Base-by-base conservation (phyloP, 345 rosid species). In the Moricandia arvensis region DNA sequence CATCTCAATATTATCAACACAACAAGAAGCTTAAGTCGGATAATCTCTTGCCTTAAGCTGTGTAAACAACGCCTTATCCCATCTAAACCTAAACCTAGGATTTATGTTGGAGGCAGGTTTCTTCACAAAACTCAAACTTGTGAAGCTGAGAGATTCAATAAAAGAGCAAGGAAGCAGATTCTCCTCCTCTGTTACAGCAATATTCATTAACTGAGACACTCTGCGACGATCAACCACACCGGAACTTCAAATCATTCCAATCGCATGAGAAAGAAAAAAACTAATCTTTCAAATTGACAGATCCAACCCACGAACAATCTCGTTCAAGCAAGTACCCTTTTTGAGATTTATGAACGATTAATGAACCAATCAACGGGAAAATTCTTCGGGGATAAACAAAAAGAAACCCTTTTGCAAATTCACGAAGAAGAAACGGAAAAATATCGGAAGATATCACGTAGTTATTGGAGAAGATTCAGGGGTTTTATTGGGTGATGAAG, bases 1-100 rank as follows among this genome's bases (percentile, higher is more conserved):
- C 49, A 43, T 13, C 49, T 13, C 16, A 12, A 10, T 9, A 13
- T 38, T 38, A 9, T 38, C 45, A 2, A 38, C 41, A 35, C 41
- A 35, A 9, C 24, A 11, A 62, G 53, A 63, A 10, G 26, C 51
- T 63, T 4, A 12, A 65, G 63, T 38, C 57, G 68, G 30, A 33
- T 5, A 4, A 10, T 60, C 64, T 72, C 63, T 81, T 21, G 24
- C 24, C 24, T 21, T 21, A 21, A 21, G 24, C 24, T 21, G 24
- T 21, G 24, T 0, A 21, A 21, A 21, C 24, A 21, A 21, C 24
- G 77, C 85, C 84, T 86, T 91, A 94, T 90, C 96, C 97, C 97
- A 90, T 86, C 97, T 86, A 75, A 89, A 91, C 85, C 97, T 86
- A 75, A 87, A 91, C 77, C 91, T 89, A 16, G 86, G 87, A 75